phyloP scores from a whole-genome alignment of 345 rosid genomes.

The Salix udensis region DNA sequence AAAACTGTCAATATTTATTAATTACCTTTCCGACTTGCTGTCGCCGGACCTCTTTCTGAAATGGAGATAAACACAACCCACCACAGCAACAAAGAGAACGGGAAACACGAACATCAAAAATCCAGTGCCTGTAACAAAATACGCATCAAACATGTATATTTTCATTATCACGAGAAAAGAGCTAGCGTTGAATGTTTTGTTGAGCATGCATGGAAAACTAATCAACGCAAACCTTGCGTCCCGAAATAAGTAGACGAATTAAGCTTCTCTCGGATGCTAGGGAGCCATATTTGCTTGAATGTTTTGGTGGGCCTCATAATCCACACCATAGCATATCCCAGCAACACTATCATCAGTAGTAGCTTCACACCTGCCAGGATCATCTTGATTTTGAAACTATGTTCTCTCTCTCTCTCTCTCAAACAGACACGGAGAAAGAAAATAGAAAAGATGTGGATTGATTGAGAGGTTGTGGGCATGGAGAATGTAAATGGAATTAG shows the following conservation, averaged over 20 bases:
- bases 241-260: slow-evolving; percentile 17
- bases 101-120: slow-evolving; percentile 9
- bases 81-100: slow-evolving; percentile 16
- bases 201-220: neutral
- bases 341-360: neutral
- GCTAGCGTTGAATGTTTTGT: too few relatives aligned
- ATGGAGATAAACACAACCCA: slow-evolving; percentile 26
- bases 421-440: neutral
- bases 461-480: neutral
- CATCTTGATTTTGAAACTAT: neutral
- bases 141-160: too few relatives aligned
- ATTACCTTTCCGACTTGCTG: neutral
- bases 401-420: neutral
- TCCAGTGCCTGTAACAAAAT: slow-evolving; percentile 4
- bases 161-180: too few relatives aligned
- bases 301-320: slow-evolving; percentile 17
- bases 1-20: neutral
- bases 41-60: slow-evolving; percentile 8
- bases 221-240: slow-evolving; percentile 2
- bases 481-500: too few relatives aligned
- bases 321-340: slow-evolving; percentile 17
- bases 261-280: neutral
- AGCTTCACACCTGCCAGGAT: neutral
- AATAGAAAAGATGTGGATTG: neutral
- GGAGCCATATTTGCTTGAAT: slow-evolving; percentile 10